These are phyloP conservation scores for Myxozyma neglecta DNA, from an alignment of 805 yeast species.

Conservation along the genomic window DNA sequence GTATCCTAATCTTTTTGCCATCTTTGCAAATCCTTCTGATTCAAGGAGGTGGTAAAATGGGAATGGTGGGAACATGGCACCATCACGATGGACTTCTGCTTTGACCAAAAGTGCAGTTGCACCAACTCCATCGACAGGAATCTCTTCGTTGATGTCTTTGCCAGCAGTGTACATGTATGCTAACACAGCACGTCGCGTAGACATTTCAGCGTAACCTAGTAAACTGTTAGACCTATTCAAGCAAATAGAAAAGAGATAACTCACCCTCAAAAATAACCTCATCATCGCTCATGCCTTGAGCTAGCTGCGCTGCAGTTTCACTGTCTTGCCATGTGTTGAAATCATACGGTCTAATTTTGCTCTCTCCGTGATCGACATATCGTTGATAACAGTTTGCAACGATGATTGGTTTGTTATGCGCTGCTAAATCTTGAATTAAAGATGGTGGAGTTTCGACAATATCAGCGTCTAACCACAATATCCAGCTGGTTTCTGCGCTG, in stretches of 20 bases:
- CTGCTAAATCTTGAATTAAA: constrained; percentile 80
- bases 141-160: constrained; percentile 60
- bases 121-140: constrained; percentile 95
- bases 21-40: constrained; percentile 94
- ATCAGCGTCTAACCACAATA: constrained; percentile 94
- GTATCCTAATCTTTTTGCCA: constrained; percentile 94
- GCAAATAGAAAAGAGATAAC: not conserved
- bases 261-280: constrained; percentile 92
- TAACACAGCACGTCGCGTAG: constrained; percentile 93
- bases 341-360: constrained; percentile 82
- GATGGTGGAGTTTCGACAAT: constrained; percentile 83
- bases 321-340: constrained; percentile 83
- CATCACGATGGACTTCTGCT: constrained; percentile 98
- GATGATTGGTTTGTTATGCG: constrained; percentile 81
- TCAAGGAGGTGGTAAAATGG: constrained; percentile 96
- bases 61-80: constrained; percentile 99
- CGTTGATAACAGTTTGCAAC: constrained; percentile 94
- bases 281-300: constrained; percentile 71
- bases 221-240: not conserved
- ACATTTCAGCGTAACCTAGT: constrained; percentile 68
- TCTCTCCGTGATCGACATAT: constrained; percentile 58
- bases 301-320: constrained; percentile 76
- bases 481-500: constrained; percentile 90
- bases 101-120: constrained; percentile 92
- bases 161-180: constrained; percentile 75